A percentile compares a stretch with the other conserved stretches of the same genome.
Evolutionary conservation across 2,329 filamentous ascomycete genomes (phyloP).

Genomic region (Dothideomycetes sp.): DNA sequence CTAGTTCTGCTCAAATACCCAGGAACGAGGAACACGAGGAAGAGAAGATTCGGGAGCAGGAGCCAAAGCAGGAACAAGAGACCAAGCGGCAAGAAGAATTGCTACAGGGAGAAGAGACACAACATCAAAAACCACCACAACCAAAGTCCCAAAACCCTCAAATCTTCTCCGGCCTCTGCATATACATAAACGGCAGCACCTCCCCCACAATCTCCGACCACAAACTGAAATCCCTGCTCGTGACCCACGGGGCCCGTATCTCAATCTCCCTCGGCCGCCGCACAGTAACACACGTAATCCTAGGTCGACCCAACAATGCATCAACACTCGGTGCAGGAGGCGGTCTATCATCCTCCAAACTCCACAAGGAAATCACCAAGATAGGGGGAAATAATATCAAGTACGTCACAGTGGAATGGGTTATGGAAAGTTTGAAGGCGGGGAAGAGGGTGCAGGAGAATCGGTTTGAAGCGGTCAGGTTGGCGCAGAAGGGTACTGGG

Average conservation of each 20-base stretch:
- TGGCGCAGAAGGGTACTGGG: slow-evolving; percentile 53
- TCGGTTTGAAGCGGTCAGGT: slow-evolving; percentile 55
- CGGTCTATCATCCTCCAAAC: slow-evolving; percentile 65
- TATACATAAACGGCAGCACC: slow-evolving; percentile 86
- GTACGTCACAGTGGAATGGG: slow-evolving; percentile 76
- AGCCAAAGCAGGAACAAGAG: neutral
- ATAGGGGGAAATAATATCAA: slow-evolving; percentile 62
- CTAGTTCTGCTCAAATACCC: slow-evolving; percentile 6
- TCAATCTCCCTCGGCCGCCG: slow-evolving; percentile 63
- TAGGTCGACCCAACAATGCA: slow-evolving; percentile 49
- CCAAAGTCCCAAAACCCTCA: slow-evolving; percentile 12
- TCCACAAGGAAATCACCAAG: slow-evolving; percentile 68
- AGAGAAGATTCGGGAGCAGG: neutral
- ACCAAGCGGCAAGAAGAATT: neutral
- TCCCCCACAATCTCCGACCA: slow-evolving; percentile 75
- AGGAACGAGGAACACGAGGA: neutral
- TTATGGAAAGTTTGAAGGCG: slow-evolving; percentile 71
- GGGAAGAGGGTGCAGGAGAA: slow-evolving; percentile 67
- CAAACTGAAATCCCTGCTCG: slow-evolving; percentile 69
- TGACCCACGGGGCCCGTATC: slow-evolving; percentile 61
- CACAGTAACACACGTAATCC: slow-evolving; percentile 75
- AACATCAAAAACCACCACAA: neutral
- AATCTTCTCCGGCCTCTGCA: slow-evolving; percentile 56
- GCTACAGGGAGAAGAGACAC: neutral
- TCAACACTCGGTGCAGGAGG: slow-evolving; percentile 52